Evolutionary conservation across 345 rosid genomes (phyloP).

Genomic region (Citrus trifoliata): DNA sequence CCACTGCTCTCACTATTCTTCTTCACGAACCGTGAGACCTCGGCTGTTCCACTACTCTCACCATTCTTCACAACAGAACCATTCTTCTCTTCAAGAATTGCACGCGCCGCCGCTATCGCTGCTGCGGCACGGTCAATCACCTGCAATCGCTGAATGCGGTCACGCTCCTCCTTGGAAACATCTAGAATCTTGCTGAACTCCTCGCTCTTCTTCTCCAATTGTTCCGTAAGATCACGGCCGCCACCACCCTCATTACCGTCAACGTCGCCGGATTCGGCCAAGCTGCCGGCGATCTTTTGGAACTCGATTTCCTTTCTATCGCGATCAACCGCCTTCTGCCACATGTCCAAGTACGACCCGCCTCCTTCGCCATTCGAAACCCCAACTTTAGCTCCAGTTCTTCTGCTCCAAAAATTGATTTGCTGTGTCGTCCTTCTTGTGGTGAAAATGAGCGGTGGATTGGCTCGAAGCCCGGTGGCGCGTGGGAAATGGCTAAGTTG

Average conservation of each 20-base stretch:
- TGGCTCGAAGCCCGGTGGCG: conserved; percentile 12
- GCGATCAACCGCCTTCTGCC: conserved; percentile 77
- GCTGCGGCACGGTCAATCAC: conserved; percentile 87
- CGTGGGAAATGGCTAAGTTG: conserved; percentile 33
- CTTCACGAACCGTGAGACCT: not conserved
- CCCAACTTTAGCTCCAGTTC: conserved; percentile 26
- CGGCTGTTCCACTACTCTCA: not conserved
- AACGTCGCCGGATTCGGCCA: not conserved
- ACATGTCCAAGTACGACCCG: conserved; percentile 74
- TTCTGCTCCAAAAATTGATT: conserved; percentile 3
- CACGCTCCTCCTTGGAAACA: conserved; percentile 69
- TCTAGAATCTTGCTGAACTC: conserved; percentile 72
- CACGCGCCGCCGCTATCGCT: conserved; percentile 72
- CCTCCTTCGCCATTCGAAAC: conserved; percentile 33
- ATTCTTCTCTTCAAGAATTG: conserved; percentile 43
- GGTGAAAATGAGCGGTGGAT: not conserved
- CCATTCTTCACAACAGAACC: not conserved
- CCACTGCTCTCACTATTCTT: not conserved
- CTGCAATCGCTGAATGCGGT: conserved; percentile 75
- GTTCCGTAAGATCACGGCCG: conserved; percentile 13
- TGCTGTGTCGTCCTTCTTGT: not conserved
- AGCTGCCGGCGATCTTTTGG: conserved; percentile 40
- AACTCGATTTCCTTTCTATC: conserved; percentile 65
- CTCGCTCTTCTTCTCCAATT: conserved; percentile 65
- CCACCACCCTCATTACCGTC: not conserved